Base-by-base conservation (phyloP, 192 early-diverging fungal genomes). In the Gigaspora rosea region DNA sequence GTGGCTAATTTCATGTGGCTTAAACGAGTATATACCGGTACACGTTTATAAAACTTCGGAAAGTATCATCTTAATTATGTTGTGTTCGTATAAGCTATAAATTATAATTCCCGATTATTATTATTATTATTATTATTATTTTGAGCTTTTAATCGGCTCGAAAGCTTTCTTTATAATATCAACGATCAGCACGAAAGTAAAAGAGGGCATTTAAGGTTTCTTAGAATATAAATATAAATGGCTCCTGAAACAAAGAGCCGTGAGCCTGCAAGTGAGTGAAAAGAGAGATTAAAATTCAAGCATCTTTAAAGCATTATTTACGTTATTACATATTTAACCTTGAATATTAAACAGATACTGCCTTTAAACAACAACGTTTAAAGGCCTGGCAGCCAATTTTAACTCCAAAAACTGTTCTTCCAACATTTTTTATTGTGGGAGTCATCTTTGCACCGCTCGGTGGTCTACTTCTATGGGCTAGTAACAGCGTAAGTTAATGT, bases 381-480 rank as follows among this genome's bases (percentile, higher is more conserved):
- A 96, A 95, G 85, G 95, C 96, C 18, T 99, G 98, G 98, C 98
- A 99, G 85, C 98, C 98, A 0, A 90, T 99, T 59, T 89, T 99
- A 27, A 99, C 97, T 12, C 98, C 98, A 64, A 98, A 97, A 83
- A 96, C 94, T 35, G 98, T 99, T 8, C 82, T 99, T 22, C 98
- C 98, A 12, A 94, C 95, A 46, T 94, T 98, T 73, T 97, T 99
- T 79, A 83, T 94, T 41, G 90, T 98, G 47, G 98, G 98, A 8
- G 91, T 96, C 36, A 84, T 98, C 48, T 98, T 99, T 86, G 93
- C 98, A 36, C 97, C 98, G 15, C 86, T 99, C 22, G 98, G 97
- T 71, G 95, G 95, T 49, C 89, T 94, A 64, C 88, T 98, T 8
- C 88, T 96, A 68, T 94, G 92, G 82, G 95, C 95, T 18, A 93